phyloP scores from a whole-genome alignment of 73 alveolate genomes.

The Urostyla sp. region DNA sequence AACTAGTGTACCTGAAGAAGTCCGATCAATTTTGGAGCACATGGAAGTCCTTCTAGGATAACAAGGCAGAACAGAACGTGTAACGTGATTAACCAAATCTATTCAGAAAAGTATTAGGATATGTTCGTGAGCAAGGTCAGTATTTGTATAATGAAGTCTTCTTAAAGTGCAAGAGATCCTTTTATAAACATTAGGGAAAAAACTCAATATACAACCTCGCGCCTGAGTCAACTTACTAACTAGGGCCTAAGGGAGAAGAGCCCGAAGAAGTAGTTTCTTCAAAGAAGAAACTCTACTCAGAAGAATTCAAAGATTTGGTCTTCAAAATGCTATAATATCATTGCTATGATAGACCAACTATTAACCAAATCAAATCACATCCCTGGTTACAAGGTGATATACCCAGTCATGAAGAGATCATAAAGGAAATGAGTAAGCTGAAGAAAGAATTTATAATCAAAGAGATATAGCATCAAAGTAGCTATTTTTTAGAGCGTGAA shows the following conservation, averaged over 20 bases:
- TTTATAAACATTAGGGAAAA: too few species aligned
- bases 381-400: constrained; percentile 61
- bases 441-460: constrained; percentile 36
- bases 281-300: constrained; percentile 6
- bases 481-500: constrained; percentile 14
- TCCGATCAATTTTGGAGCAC: constrained; percentile 60
- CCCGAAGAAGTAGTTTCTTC: background rate
- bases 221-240: background rate
- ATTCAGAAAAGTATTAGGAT: background rate
- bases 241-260: constrained; percentile 37
- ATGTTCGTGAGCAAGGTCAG: background rate
- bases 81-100: background rate
- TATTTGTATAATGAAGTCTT: too few species aligned
- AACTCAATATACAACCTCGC: too few species aligned
- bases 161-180: too few species aligned
- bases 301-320: constrained; percentile 52
- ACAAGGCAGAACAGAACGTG: background rate
- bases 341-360: constrained; percentile 42
- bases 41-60: constrained; percentile 1
- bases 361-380: constrained; percentile 45
- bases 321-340: constrained; percentile 39
- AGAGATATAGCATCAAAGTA: constrained; percentile 33
- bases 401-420: constrained; percentile 48
- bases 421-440: constrained; percentile 39
- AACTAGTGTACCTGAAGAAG: constrained; percentile 34